Evolutionary conservation across 1,284 basidiomycete genomes (phyloP).

Genomic region (Ustilago esculenta): DNA sequence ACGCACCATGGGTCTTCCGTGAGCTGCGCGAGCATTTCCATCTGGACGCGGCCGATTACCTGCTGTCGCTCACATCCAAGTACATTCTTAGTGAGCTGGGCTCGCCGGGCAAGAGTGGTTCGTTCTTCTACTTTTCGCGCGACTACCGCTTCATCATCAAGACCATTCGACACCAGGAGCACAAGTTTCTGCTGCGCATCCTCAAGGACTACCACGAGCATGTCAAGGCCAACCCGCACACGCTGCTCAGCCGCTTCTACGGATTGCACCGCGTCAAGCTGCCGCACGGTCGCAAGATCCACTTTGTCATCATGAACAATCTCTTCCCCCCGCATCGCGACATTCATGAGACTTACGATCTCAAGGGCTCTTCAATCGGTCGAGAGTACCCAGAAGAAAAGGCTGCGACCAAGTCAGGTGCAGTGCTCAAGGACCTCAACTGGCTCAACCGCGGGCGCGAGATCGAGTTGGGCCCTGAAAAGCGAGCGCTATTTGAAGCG

Average conservation of each 20-base stretch:
- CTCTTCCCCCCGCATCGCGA: conserved; percentile 97
- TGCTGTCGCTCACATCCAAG: conserved; percentile 92
- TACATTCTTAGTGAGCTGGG: conserved; percentile 98
- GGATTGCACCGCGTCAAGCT: conserved; percentile 97
- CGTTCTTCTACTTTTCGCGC: conserved; percentile 98
- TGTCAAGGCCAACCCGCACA: conserved; percentile 90
- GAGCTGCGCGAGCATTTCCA: conserved; percentile 93
- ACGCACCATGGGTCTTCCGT: conserved; percentile 97
- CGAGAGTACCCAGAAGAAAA: conserved; percentile 88
- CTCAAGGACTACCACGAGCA: conserved; percentile 87
- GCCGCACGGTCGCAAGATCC: conserved; percentile 90
- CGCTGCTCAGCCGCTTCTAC: conserved; percentile 91
- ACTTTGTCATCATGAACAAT: conserved; percentile 99
- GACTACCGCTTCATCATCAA: conserved; percentile 99
- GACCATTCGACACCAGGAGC: conserved; percentile 92
- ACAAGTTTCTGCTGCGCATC: conserved; percentile 88
- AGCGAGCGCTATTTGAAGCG: conserved; percentile 85
- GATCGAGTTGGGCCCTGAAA: conserved; percentile 92
- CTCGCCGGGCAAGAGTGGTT: conserved; percentile 97
- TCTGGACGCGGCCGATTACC: conserved; percentile 95
- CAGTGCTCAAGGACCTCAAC: conserved; percentile 94
- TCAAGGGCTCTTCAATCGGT: conserved; percentile 93
- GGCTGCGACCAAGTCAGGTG: conserved; percentile 80
- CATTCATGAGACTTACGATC: conserved; percentile 95
- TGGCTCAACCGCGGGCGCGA: conserved; percentile 85